Conservation (phyloP, 2,329 filamentous ascomycete species). For the Apiospora phragmitis region DNA sequence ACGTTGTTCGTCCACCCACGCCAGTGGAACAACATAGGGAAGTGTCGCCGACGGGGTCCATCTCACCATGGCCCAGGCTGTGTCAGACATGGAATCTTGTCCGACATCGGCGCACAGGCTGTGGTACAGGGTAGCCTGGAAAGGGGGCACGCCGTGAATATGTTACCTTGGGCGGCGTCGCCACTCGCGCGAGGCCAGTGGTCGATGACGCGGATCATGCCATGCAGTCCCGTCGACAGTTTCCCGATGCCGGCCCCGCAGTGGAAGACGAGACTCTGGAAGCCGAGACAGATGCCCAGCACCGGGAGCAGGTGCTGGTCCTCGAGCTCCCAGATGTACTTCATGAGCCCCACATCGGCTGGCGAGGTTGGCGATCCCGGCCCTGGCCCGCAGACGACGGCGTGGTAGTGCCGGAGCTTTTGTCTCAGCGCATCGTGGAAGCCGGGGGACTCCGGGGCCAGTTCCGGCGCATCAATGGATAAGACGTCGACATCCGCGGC, state of each 20-base stretch:
- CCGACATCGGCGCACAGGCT: constrained; percentile 58
- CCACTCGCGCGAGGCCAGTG: constrained; percentile 40
- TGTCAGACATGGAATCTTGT: constrained; percentile 40
- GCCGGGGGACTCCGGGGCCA: constrained; percentile 42
- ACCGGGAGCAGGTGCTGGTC: constrained; percentile 67
- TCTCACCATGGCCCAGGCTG: constrained; percentile 37
- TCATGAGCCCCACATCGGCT: constrained; percentile 82
- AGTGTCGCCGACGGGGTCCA: constrained; percentile 39
- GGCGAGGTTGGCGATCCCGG: constrained; percentile 75
- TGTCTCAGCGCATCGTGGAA: constrained; percentile 47
- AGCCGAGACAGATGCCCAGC: constrained; percentile 85
- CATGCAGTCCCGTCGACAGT: constrained; percentile 73
- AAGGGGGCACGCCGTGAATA: constrained; percentile 64
- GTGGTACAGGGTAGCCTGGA: constrained; percentile 79
- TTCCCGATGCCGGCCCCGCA: constrained; percentile 68
- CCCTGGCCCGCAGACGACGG: constrained; percentile 86
- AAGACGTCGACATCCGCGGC: constrained; percentile 69
- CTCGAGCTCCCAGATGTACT: constrained; percentile 69
- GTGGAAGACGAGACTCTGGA: constrained; percentile 74
- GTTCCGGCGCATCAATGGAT: constrained; percentile 65
- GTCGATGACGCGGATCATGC: constrained; percentile 70
- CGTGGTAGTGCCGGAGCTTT: constrained; percentile 67
- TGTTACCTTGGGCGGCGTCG: constrained; percentile 44
- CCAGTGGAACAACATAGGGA: constrained; percentile 55
- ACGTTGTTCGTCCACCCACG: constrained; percentile 58